A percentile compares a stretch with the other conserved stretches of the same genome.
These are phyloP conservation scores for Flaveria sonorensis DNA, from an alignment of 129 eudicot genomes.

Conservation along the genomic window DNA sequence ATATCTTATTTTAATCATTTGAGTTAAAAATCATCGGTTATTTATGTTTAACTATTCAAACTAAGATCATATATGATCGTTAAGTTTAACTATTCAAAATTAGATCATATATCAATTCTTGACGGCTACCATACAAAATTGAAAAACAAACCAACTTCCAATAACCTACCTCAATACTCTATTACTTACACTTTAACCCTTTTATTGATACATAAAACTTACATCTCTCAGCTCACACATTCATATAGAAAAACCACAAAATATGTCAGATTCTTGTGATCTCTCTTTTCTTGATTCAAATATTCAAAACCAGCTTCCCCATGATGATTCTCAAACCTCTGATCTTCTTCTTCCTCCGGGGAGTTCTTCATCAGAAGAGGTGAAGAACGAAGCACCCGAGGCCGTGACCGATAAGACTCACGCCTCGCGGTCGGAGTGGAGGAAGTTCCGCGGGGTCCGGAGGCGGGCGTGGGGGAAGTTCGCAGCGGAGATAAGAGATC, in stretches of 20 bases:
- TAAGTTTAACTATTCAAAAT: no score
- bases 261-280: conserved; percentile 25
- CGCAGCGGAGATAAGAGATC: conserved; percentile 53
- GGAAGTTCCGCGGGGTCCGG: conserved; percentile 48
- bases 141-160: no score
- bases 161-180: no score
- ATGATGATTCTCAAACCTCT: conserved; percentile 31
- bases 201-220: no score
- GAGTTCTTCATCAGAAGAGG: conserved; percentile 8
- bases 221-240: no score
- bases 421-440: conserved; percentile 29
- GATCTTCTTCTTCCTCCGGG: conserved; percentile 22
- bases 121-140: no score
- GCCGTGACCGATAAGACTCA: not conserved
- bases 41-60: no score
- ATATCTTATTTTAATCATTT: no score
- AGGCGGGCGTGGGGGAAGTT: conserved; percentile 54
- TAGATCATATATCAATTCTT: no score
- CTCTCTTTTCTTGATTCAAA: conserved; percentile 24
- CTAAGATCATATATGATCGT: no score
- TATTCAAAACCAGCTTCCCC: conserved; percentile 34
- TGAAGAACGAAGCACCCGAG: not conserved
- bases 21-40: no score
- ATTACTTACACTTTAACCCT: no score
- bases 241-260: not conserved